Percentiles rank a stretch among this genome's conserved stretches.
phyloP scores from a whole-genome alignment of 73 alveolate species.

The Blepharisma japonicum region DNA sequence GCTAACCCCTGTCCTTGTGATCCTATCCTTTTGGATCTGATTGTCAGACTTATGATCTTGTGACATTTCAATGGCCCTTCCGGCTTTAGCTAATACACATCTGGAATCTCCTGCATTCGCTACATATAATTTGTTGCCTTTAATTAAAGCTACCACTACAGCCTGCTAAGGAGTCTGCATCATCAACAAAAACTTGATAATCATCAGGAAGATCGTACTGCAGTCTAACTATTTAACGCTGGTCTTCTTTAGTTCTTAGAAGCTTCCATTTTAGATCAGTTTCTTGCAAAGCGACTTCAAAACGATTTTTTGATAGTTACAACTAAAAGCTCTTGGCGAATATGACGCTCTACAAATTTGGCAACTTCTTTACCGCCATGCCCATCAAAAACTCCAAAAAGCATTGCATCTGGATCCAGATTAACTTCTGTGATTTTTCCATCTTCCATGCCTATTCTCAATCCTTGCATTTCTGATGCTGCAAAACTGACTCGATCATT shows the following conservation, averaged over 20 bases:
- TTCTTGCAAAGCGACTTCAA: slow-evolving; percentile 66
- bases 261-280: too few species aligned
- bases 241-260: slow-evolving; percentile 42
- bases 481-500: slow-evolving; percentile 52
- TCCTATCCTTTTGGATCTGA: slow-evolving; percentile 80
- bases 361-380: slow-evolving; percentile 95
- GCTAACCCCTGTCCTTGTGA: slow-evolving; percentile 83
- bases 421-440: slow-evolving; percentile 68
- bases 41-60: slow-evolving; percentile 91
- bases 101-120: too few species aligned
- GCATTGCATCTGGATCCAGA: slow-evolving; percentile 56
- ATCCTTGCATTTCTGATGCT: slow-evolving; percentile 61
- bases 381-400: slow-evolving; percentile 89
- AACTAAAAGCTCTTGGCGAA: slow-evolving; percentile 59
- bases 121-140: slow-evolving; percentile 44
- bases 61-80: slow-evolving; percentile 72
- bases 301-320: too few species aligned
- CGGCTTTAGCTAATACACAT: slow-evolving; percentile 71
- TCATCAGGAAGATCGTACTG: slow-evolving; percentile 19
- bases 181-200: not conserved
- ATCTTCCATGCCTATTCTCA: slow-evolving; percentile 82
- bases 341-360: slow-evolving; percentile 58
- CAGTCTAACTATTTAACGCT: slow-evolving; percentile 41
- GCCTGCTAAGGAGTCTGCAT: slow-evolving; percentile 44
- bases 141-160: slow-evolving; percentile 67